phyloP scores from a whole-genome alignment of 2,329 filamentous ascomycete species.

The Ceratocystis huliohia region DNA sequence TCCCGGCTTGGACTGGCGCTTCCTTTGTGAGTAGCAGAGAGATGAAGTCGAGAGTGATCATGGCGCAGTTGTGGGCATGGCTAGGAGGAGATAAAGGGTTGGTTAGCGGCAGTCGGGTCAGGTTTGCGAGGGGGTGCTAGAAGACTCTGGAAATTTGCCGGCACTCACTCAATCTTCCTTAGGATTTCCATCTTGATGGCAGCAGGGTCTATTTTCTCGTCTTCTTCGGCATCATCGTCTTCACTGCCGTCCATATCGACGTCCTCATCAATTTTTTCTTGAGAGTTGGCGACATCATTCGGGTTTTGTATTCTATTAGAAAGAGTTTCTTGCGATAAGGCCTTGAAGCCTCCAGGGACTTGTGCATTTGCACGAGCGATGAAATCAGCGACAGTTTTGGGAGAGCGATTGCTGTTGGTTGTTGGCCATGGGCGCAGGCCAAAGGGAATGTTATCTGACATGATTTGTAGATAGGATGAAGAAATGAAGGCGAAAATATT shows the following conservation, averaged over 20 bases:
- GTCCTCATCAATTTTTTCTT: constrained; percentile 33
- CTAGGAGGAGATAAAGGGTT: constrained; percentile 25
- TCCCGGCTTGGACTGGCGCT: constrained; percentile 53
- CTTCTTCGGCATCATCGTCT: constrained; percentile 29
- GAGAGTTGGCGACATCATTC: background rate
- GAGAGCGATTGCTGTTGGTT: constrained; percentile 43
- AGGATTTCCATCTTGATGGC: constrained; percentile 46
- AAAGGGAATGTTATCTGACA: constrained; percentile 19
- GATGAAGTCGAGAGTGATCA: constrained; percentile 66
- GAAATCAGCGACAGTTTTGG: constrained; percentile 55
- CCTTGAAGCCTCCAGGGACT: constrained; percentile 63
- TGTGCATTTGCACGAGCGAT: constrained; percentile 68
- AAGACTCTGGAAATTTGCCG: no score
- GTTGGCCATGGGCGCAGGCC: constrained; percentile 22
- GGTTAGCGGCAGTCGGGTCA: background rate
- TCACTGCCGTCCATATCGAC: constrained; percentile 33
- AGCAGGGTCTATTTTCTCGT: constrained; percentile 33
- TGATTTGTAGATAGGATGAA: background rate
- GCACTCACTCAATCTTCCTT: constrained; percentile 42
- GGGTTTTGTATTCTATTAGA: constrained; percentile 39
- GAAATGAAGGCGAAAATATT: no score
- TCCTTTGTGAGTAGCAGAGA: constrained; percentile 77
- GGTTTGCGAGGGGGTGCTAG: no score
- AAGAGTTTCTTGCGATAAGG: constrained; percentile 63
- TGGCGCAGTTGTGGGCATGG: constrained; percentile 45